A percentile compares a stretch with the other conserved stretches of the same genome.
Conservation (phyloP, 306 rosid genomes). For the Lathyrus sativus region DNA sequence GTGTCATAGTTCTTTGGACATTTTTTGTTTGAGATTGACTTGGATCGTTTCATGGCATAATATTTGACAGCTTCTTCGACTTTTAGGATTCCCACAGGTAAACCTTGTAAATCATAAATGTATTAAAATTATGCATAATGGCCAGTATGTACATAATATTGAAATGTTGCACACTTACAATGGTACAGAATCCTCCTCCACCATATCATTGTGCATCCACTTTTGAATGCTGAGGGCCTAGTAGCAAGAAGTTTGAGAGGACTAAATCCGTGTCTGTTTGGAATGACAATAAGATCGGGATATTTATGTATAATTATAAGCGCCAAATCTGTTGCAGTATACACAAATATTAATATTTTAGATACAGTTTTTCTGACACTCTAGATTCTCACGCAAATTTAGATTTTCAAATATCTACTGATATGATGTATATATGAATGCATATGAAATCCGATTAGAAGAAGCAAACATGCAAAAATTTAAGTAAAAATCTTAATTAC, state of each 20-base stretch:
- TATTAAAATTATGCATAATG: neutral
- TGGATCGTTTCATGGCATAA: neutral
- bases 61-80: neutral
- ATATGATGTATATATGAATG: neutral
- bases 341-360: neutral
- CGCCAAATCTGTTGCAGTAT: constrained; percentile 39
- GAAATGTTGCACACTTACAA: constrained; percentile 25
- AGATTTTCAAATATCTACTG: neutral
- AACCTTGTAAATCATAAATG: neutral
- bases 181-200: constrained; percentile 19
- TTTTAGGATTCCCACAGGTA: neutral
- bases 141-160: neutral
- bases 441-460: neutral
- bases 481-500: neutral
- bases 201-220: constrained; percentile 18
- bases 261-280: neutral
- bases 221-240: constrained; percentile 36
- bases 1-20: constrained; percentile 10
- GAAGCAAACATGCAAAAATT: neutral
- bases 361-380: too few species aligned
- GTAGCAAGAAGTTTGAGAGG: constrained; percentile 43
- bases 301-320: neutral
- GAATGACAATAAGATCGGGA: neutral
- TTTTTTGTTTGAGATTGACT: too few species aligned
- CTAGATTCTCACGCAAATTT: neutral